Base-by-base conservation (phyloP, 305 asterid species). In the Lippia alba region DNA sequence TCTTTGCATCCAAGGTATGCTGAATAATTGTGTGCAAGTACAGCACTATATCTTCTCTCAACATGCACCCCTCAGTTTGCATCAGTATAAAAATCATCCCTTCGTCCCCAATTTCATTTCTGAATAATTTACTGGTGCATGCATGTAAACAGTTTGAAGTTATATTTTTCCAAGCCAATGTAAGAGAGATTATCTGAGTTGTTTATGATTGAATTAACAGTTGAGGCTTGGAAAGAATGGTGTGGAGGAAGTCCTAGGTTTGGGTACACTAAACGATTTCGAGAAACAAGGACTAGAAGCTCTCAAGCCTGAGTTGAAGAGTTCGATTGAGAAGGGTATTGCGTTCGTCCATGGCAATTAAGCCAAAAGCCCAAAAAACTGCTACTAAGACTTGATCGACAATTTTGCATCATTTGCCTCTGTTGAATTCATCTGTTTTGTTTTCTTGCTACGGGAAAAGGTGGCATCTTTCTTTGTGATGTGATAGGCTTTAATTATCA, bases 221-320 rank as follows among this genome's bases (percentile, higher is more conserved):
- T 97, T 94, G 77, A 91, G 85, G 75, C 93, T 94, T 1, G 97
- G 99, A 46, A 88, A 84, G 85, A 94, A 87, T 8, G 99, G 99
- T 8, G 95, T 88, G 57, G 97, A 94, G 69, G 98, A 94, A 81
- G 90, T 94, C 32, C 73, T 89, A n/a, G 99, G 95, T 4, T 73
- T 91, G 72, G 97, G 98, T 19, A 69, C 87, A 30, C 88, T 91
- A n/a, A 80, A 92, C 5, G 98, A 89, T 62, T 87, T 44, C 0
- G 97, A 92, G 86, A 78, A 92, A 74, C 84, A 89, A 71, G 98
- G 98, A 30, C 73, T 92, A 34, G 94, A 92, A 78, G 92, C 96
- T 67, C 89, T 94, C 14, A 84, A 82, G 82, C 82, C 91, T 0
- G 99, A 94, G 78, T 77, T 91, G 71, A 83, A 80, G 72, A 59